Base-by-base conservation (phyloP, 78 protist species). In the Pelomyxa schiedti region DNA sequence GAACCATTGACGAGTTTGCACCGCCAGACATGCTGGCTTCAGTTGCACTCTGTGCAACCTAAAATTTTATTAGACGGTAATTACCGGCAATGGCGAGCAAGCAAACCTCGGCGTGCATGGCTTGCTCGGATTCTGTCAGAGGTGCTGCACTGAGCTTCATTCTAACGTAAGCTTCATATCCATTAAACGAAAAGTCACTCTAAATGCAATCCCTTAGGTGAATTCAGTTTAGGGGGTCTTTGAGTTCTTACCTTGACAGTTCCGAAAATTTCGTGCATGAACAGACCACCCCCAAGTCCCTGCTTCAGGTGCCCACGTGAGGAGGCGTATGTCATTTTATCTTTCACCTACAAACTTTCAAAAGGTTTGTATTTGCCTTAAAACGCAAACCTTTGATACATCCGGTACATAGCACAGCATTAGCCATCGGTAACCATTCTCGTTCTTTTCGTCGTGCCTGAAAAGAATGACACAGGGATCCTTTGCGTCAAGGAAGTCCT, bases 301-400 rank as follows among this genome's bases (percentile, higher is more conserved):
- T 69, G 77, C 76, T 84, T 84, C 32, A 84, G 39, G 39, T 26
- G 78, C n/a, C 74, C 43, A 47, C 81, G 67, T 7, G 89, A 75
- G 36, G 89, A 40, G 0, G 89, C 89, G 43, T 84, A 84, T 22
- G 80, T 66, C 89, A 84, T 84, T 71, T 84, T 84, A 28, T 84
- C 86, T 32, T 75, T 39, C 40, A 84, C 88, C 73, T 83, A 77
- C 35, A 79, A 79, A 69, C 24, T 52, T 42, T 82, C 87, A n/a
- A n/a, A n/a, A n/a, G n/a, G n/a, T n/a, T n/a, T n/a, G n/a, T n/a
- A n/a, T n/a, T n/a, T n/a, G n/a, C n/a, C n/a, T n/a, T n/a, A n/a
- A n/a, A n/a, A n/a, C n/a, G n/a, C n/a, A n/a, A n/a, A n/a, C 58
- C 32, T 16, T 16, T 16, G 32, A 47, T 16, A 16, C 58, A 16